Conservation (phyloP, 345 rosid genomes). For the Noccaea caerulescens region DNA sequence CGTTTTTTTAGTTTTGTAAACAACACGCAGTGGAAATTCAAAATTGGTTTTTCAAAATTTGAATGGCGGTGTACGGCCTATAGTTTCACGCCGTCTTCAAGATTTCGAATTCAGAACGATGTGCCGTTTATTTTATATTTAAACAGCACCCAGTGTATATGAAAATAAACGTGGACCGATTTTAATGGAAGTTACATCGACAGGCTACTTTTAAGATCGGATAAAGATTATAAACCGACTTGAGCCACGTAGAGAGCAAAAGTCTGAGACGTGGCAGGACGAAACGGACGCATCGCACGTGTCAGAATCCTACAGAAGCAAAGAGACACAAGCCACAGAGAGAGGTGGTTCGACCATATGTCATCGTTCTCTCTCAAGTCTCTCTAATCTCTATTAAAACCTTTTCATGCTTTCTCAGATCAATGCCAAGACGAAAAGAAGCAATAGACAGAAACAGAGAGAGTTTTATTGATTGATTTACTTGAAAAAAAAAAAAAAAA, state of each 20-base stretch:
- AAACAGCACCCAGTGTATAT: slow-evolving; percentile 22
- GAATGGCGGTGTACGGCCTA: not conserved
- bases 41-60: not conserved
- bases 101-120: not conserved
- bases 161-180: slow-evolving; percentile 16
- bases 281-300: slow-evolving; percentile 39
- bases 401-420: not conserved
- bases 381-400: slow-evolving; percentile 6
- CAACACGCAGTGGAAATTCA: slow-evolving; percentile 5
- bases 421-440: not conserved
- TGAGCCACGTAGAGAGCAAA: slow-evolving; percentile 48
- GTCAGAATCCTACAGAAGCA: slow-evolving; percentile 31
- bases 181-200: slow-evolving; percentile 19
- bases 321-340: slow-evolving; percentile 45
- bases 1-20: not conserved
- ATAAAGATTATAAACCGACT: slow-evolving; percentile 22
- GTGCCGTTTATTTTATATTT: slow-evolving; percentile 9
- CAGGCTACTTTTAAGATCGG: slow-evolving; percentile 10
- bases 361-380: slow-evolving; percentile 13
- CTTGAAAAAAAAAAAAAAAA: not conserved
- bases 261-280: slow-evolving; percentile 44
- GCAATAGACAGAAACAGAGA: slow-evolving; percentile 15
- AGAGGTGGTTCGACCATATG: slow-evolving; percentile 40
- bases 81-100: not conserved
- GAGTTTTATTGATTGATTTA: slow-evolving; percentile 1